A percentile compares a stretch with the other conserved stretches of the same genome.
phyloP scores from a whole-genome alignment of 1,284 basidiomycete genomes.

The Rugosomyces carneus region DNA sequence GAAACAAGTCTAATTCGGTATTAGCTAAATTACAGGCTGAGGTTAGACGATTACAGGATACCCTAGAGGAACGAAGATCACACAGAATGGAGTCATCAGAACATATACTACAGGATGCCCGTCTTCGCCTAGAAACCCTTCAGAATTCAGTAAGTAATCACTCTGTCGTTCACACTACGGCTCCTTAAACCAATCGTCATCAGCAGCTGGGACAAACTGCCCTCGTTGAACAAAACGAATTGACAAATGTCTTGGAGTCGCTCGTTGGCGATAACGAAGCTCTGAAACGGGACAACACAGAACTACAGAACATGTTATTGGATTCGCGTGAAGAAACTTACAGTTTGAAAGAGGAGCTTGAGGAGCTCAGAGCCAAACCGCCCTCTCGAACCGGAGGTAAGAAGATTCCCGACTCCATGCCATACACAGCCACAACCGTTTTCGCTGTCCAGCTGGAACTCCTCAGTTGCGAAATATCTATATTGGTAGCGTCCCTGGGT shows the following conservation, averaged over 20 bases:
- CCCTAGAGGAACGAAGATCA: slow-evolving; percentile 60
- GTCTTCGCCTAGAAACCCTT: slow-evolving; percentile 57
- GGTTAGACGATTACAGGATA: slow-evolving; percentile 55
- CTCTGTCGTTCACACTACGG: background rate
- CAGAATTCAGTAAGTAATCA: slow-evolving; percentile 45
- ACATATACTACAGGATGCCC: slow-evolving; percentile 67
- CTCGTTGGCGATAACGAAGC: slow-evolving; percentile 80
- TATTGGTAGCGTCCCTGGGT: slow-evolving; percentile 35
- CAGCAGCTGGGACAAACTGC: slow-evolving; percentile 40
- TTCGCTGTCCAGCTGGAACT: slow-evolving; percentile 23
- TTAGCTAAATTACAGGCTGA: slow-evolving; percentile 72
- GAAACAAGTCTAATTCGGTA: slow-evolving; percentile 5
- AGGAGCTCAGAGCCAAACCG: slow-evolving; percentile 56
- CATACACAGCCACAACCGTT: background rate
- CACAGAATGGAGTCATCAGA: slow-evolving; percentile 69
- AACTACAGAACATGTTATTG: slow-evolving; percentile 66
- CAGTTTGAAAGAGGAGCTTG: slow-evolving; percentile 64
- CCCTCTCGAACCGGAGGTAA: slow-evolving; percentile 36
- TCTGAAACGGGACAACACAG: slow-evolving; percentile 74
- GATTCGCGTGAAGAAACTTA: slow-evolving; percentile 77
- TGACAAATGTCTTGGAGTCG: slow-evolving; percentile 68
- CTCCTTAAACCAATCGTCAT: slow-evolving; percentile 3
- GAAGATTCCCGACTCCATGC: slow-evolving; percentile 5
- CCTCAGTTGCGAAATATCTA: slow-evolving; percentile 36
- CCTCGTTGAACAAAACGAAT: slow-evolving; percentile 46